These are phyloP conservation scores for Botrytis paeoniae DNA, from an alignment of 2,329 filamentous ascomycete species.

Conservation along the genomic window DNA sequence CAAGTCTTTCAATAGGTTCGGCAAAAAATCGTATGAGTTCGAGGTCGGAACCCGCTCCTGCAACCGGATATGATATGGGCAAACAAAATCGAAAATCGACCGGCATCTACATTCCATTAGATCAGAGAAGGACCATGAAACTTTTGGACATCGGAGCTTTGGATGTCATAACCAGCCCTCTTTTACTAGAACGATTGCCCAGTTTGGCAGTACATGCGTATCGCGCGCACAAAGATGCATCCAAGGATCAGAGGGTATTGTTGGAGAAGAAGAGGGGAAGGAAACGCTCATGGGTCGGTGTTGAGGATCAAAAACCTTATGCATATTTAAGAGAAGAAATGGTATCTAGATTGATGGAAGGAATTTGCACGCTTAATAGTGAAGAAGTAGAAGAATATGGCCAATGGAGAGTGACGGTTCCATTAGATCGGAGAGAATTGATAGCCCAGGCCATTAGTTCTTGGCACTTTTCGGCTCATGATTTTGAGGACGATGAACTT, in stretches of 20 bases:
- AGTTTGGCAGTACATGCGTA: conserved; percentile 81
- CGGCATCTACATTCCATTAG: conserved; percentile 36
- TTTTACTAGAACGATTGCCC: conserved; percentile 70
- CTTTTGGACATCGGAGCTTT: conserved; percentile 84
- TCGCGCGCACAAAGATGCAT: conserved; percentile 72
- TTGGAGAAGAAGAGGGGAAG: conserved; percentile 70
- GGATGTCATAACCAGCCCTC: conserved; percentile 78
- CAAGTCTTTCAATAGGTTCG: conserved; percentile 23
- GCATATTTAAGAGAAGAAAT: conserved; percentile 88
- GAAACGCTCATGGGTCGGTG: conserved; percentile 88
- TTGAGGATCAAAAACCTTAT: conserved; percentile 81
- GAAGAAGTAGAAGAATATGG: conserved; percentile 56
- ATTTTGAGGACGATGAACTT: conserved; percentile 86
- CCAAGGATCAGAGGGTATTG: conserved; percentile 68
- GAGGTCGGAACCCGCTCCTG: conserved; percentile 23
- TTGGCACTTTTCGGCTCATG: conserved; percentile 89
- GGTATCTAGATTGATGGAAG: conserved; percentile 86
- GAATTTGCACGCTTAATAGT: conserved; percentile 72
- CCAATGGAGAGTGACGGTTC: conserved; percentile 65
- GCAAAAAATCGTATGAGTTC: conserved; percentile 27
- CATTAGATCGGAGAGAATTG: conserved; percentile 59
- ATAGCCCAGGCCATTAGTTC: conserved; percentile 65
- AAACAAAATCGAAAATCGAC: conserved; percentile 24
- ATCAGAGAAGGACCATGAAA: conserved; percentile 57
- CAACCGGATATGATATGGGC: conserved; percentile 7